Evolutionary conservation across 2,329 filamentous ascomycete species (phyloP).

Genomic region (Aureobasidium namibiae): DNA sequence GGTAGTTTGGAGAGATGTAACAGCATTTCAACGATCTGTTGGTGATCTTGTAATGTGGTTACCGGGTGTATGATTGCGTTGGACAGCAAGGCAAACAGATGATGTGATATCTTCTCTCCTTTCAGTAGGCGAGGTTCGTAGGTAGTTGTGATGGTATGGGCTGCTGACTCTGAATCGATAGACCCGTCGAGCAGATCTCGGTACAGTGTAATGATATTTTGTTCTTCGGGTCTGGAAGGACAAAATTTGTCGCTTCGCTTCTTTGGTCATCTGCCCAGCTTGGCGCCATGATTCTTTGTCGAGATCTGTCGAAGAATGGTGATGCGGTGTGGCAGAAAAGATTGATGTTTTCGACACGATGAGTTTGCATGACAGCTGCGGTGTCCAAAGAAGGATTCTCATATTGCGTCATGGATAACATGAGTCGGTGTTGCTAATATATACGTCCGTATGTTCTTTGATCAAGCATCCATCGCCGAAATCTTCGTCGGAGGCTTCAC

Average conservation of each 20-base stretch:
- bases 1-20: neutral
- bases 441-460: neutral
- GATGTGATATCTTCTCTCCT: neutral
- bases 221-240: neutral
- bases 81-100: neutral
- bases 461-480: neutral
- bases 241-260: neutral
- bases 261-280: neutral
- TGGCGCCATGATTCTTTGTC: neutral
- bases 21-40: neutral
- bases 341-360: too few relatives aligned
- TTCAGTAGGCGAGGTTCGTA: neutral
- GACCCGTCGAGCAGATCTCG: neutral
- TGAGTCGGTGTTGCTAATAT: neutral
- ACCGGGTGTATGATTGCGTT: neutral
- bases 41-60: neutral
- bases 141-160: neutral
- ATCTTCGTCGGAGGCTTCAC: neutral
- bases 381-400: neutral
- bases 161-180: neutral
- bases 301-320: neutral
- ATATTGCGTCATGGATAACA: neutral
- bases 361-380: neutral
- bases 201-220: neutral
- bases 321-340: too few relatives aligned